Evolutionary conservation across 1,139 yeast species (phyloP).

Genomic region (Candida dubliniensis): DNA sequence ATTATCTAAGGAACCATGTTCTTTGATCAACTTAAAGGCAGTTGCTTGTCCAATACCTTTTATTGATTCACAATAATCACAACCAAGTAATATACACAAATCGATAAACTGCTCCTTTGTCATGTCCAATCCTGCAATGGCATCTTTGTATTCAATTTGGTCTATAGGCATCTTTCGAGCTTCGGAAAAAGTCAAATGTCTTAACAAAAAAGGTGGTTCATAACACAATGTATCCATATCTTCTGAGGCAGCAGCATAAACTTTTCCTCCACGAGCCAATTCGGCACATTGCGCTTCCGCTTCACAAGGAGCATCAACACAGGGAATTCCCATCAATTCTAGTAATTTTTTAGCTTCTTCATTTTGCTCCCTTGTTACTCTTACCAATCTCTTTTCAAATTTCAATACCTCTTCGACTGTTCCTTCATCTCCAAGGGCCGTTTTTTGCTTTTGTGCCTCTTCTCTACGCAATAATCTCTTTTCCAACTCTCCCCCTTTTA

Average conservation of each 20-base stretch:
- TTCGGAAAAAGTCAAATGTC: conserved; percentile 92
- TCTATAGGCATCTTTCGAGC: conserved; percentile 91
- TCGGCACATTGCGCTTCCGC: conserved; percentile 99
- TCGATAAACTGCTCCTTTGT: conserved; percentile 78
- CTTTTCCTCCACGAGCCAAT: conserved; percentile 82
- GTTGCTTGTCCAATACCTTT: conserved; percentile 96
- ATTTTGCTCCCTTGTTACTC: conserved; percentile 85
- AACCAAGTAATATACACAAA: conserved; percentile 87
- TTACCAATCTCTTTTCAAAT: conserved; percentile 83
- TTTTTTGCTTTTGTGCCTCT: conserved; percentile 76
- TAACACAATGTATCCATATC: conserved; percentile 98
- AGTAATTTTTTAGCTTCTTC: conserved; percentile 86
- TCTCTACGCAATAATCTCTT: conserved; percentile 80
- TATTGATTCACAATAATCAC: conserved; percentile 96
- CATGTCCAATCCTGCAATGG: conserved; percentile 75
- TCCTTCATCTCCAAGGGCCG: conserved; percentile 75
- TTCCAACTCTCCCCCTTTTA: conserved; percentile 90
- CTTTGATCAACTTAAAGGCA: conserved; percentile 83
- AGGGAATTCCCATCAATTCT: conserved; percentile 92
- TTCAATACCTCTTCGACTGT: conserved; percentile 73
- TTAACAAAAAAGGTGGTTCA: conserved; percentile 74
- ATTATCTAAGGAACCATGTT: conserved; percentile 77
- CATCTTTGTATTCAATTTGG: conserved; percentile 70
- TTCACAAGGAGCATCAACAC: conserved; percentile 91
- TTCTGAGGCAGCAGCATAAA: conserved; percentile 96